phyloP scores from a whole-genome alignment of 2,329 filamentous ascomycete genomes.

The Colletotrichum sp. region DNA sequence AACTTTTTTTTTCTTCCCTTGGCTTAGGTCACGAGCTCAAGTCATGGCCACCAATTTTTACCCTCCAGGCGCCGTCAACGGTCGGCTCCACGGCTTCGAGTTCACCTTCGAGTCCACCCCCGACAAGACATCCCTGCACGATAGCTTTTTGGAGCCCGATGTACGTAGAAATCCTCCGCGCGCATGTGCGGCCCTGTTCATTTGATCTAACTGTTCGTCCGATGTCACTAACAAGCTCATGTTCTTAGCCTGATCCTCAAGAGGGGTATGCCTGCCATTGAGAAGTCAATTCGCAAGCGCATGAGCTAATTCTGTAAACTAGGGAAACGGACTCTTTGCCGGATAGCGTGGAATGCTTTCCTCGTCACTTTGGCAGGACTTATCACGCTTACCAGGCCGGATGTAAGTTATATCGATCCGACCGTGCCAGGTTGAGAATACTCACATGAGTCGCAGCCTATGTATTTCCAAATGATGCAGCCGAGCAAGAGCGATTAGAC shows the following conservation, averaged over 20 bases:
- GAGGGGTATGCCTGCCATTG: slow-evolving; percentile 13
- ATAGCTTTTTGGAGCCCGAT: slow-evolving; percentile 19
- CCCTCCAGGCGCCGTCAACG: slow-evolving; percentile 6
- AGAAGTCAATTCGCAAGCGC: not conserved
- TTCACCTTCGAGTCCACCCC: slow-evolving; percentile 23
- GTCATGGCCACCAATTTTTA: slow-evolving; percentile 7
- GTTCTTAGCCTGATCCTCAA: slow-evolving; percentile 16
- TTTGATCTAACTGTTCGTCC: not conserved
- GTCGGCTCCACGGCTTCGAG: slow-evolving; percentile 16
- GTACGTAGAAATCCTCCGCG: not conserved
- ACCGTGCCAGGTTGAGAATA: not conserved
- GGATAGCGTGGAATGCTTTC: slow-evolving; percentile 46
- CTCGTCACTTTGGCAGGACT: slow-evolving; percentile 49
- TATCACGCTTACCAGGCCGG: slow-evolving; percentile 54
- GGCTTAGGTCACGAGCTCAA: not conserved
- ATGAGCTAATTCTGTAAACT: not conserved
- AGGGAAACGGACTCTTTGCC: slow-evolving; percentile 41
- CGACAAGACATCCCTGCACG: slow-evolving; percentile 22
- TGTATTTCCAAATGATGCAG: slow-evolving; percentile 49
- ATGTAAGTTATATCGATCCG: slow-evolving; percentile 37
- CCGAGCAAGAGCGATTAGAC: slow-evolving; percentile 46
- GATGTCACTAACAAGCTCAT: slow-evolving; percentile 6
- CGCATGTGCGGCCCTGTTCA: not conserved
- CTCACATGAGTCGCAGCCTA: slow-evolving; percentile 39
- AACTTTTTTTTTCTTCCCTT: not conserved